These are phyloP conservation scores for Trebouxia sp. DNA, from an alignment of 139 green algal genomes.

Conservation along the genomic window DNA sequence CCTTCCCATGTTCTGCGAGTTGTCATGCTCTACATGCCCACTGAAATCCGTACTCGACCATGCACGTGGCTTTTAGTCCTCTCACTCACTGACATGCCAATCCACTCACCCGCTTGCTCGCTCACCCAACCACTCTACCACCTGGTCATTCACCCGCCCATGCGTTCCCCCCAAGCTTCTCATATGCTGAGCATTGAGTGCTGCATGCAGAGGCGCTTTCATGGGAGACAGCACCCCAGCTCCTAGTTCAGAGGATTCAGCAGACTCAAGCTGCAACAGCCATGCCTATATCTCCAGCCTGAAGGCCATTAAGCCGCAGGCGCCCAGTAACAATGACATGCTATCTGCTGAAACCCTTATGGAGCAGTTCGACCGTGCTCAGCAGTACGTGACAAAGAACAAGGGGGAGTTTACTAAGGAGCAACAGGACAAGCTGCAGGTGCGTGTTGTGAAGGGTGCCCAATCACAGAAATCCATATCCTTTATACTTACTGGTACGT, in stretches of 20 bases:
- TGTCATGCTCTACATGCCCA: too few species aligned
- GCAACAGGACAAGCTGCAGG: slow-evolving; percentile 37
- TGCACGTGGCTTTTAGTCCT: too few species aligned
- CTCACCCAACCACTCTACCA: not conserved
- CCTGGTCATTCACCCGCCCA: not conserved
- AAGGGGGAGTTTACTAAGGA: slow-evolving; percentile 31
- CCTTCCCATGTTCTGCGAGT: too few species aligned
- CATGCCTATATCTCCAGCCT: slow-evolving; percentile 26
- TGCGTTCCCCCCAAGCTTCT: not conserved
- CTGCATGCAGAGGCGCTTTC: not conserved
- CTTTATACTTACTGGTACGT: too few species aligned
- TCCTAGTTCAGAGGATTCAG: not conserved
- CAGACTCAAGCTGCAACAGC: not conserved
- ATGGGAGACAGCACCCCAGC: slow-evolving; percentile 10
- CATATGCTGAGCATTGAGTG: not conserved
- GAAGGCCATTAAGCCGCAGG: not conserved
- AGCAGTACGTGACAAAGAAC: slow-evolving; percentile 38
- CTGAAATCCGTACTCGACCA: too few species aligned
- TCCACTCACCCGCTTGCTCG: too few species aligned
- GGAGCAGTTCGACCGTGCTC: slow-evolving; percentile 49
- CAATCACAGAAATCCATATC: too few species aligned
- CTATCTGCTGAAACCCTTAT: slow-evolving; percentile 33
- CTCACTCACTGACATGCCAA: not conserved
- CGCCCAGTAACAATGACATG: not conserved
- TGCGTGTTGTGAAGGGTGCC: not conserved